Percentiles rank a stretch among this genome's conserved stretches.
phyloP scores from a whole-genome alignment of 148 eudicot species.

The Cornus controversa region DNA sequence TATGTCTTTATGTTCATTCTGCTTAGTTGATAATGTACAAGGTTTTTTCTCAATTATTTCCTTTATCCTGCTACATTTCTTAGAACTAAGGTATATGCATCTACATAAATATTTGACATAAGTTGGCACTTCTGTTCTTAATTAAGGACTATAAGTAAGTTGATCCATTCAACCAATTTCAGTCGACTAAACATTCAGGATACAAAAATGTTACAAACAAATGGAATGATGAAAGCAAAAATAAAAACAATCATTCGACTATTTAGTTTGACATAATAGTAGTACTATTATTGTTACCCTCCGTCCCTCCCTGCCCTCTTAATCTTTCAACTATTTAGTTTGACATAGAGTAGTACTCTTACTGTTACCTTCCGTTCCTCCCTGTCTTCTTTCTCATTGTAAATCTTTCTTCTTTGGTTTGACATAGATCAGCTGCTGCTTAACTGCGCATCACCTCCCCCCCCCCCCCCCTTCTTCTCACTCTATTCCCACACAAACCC shows the following conservation, averaged over 20 bases:
- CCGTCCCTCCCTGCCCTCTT: neutral
- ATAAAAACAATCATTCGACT: no score
- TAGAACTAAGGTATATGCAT: neutral
- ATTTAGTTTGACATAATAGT: neutral
- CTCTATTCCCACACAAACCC: neutral
- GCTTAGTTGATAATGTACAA: neutral
- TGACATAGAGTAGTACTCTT: neutral
- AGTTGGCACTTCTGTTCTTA: neutral
- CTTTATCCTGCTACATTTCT: neutral
- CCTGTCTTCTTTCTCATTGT: neutral
- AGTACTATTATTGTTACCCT: neutral
- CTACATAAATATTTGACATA: neutral
- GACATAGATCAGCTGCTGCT: neutral
- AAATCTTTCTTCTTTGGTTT: neutral
- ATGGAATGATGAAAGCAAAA: neutral
- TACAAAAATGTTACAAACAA: neutral
- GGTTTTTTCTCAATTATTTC: neutral
- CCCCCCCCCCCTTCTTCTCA: neutral
- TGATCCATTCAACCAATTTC: neutral
- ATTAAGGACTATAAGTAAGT: neutral
- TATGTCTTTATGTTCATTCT: slow-evolving; percentile 22
- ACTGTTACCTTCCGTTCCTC: neutral
- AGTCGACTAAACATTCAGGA: neutral
- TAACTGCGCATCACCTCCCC: no score
- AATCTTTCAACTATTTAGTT: neutral